Conservation (phyloP, 75 land plant genomes). For the Sequoia sempervirens region DNA sequence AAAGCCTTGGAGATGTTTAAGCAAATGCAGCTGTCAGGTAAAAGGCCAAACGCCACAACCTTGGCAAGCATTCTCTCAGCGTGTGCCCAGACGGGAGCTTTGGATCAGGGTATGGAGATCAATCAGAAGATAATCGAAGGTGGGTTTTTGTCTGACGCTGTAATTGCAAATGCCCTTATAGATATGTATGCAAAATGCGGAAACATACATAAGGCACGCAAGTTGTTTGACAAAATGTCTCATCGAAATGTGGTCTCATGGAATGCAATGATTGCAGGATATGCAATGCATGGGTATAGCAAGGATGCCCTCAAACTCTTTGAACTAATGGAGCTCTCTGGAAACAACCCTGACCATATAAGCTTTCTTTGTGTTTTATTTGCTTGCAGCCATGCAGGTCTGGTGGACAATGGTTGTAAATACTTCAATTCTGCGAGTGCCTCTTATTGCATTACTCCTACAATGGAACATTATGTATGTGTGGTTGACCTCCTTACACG, state of each 20-base stretch:
- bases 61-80: constrained; percentile 4
- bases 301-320: constrained; percentile 15
- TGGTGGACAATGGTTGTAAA: neutral
- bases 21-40: constrained; percentile 6
- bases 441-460: neutral
- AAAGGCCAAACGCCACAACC: constrained; percentile 5
- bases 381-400: neutral
- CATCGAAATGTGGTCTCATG: constrained; percentile 13
- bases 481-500: neutral
- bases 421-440: neutral
- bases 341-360: constrained; percentile 18
- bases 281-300: constrained; percentile 18
- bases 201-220: constrained; percentile 10
- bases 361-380: constrained; percentile 10
- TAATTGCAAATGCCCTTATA: constrained; percentile 16
- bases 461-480: neutral
- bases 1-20: constrained; percentile 7
- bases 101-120: constrained; percentile 11
- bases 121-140: constrained; percentile 17
- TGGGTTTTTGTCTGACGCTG: constrained; percentile 3
- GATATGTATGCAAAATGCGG: constrained; percentile 25
- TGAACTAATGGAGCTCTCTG: constrained; percentile 12
- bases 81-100: neutral
- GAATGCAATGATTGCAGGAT: constrained; percentile 25
- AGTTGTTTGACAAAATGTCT: constrained; percentile 12